These are phyloP conservation scores for Epichloe gansuensis DNA, from an alignment of 2,329 filamentous ascomycete species.

Conservation along the genomic window DNA sequence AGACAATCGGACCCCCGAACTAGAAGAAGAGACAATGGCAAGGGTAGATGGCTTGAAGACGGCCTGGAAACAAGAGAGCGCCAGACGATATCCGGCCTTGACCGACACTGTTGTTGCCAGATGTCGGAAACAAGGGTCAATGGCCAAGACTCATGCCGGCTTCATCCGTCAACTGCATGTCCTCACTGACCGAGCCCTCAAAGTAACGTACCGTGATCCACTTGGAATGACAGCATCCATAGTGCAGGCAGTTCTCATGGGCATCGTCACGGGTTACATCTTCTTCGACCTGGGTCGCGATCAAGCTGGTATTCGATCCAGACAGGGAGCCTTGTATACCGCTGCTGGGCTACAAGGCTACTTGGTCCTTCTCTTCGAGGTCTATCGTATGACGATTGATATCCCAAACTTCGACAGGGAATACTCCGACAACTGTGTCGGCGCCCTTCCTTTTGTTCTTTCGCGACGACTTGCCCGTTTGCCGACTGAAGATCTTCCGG, in stretches of 20 bases:
- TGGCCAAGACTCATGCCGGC: slow-evolving; percentile 33
- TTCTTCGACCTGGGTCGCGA: slow-evolving; percentile 55
- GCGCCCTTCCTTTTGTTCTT: slow-evolving; percentile 55
- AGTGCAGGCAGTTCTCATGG: slow-evolving; percentile 58
- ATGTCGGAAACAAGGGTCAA: slow-evolving; percentile 10
- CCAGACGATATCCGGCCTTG: slow-evolving; percentile 14
- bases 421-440: slow-evolving; percentile 58
- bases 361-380: slow-evolving; percentile 63
- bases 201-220: slow-evolving; percentile 63
- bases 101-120: slow-evolving; percentile 4
- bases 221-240: slow-evolving; percentile 62
- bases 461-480: slow-evolving; percentile 58
- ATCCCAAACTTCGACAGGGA: slow-evolving; percentile 69
- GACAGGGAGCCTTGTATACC: slow-evolving; percentile 61
- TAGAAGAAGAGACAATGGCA: slow-evolving; percentile 46
- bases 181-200: slow-evolving; percentile 55
- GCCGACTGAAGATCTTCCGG: slow-evolving; percentile 59
- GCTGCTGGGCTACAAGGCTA: slow-evolving; percentile 64
- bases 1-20: slow-evolving; percentile 56
- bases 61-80: slow-evolving; percentile 41
- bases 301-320: slow-evolving; percentile 59
- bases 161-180: slow-evolving; percentile 53
- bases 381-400: slow-evolving; percentile 62
- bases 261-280: slow-evolving; percentile 59
- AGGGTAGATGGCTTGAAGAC: slow-evolving; percentile 50